Percentiles rank a stretch among this genome's conserved stretches.
Conservation (phyloP, 345 rosid genomes). For the Acer campestre region DNA sequence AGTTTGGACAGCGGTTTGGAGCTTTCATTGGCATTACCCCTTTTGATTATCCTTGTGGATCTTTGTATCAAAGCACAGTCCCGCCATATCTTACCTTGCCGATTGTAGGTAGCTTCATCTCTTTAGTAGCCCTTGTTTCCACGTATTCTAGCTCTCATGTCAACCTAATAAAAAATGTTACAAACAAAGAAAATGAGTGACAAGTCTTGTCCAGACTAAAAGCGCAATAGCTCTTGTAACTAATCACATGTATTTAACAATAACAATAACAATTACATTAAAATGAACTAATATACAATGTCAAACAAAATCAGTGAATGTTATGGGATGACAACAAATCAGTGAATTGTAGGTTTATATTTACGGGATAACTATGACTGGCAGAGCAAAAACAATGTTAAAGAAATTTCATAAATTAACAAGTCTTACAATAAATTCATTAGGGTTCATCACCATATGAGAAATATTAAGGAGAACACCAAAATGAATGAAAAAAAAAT, state of each 20-base stretch:
- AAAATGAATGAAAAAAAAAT: no score
- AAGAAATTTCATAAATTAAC: no score
- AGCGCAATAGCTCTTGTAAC: neutral
- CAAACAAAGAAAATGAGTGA: neutral
- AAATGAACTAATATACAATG: no score
- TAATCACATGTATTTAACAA: no score
- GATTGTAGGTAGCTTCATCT: neutral
- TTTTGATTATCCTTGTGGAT: neutral
- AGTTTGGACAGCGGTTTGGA: neutral
- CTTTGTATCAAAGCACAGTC: neutral
- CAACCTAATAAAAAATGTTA: conserved; percentile 52
- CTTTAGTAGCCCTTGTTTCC: conserved; percentile 92
- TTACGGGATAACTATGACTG: no score
- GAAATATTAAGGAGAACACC: no score
- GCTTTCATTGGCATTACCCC: neutral
- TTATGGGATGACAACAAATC: neutral
- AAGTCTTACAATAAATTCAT: no score
- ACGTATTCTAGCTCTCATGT: conserved; percentile 95
- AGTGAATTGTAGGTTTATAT: no score
- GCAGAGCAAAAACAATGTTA: no score
- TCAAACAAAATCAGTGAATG: no score
- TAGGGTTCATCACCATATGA: no score
- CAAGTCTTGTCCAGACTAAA: neutral
- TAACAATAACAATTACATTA: no score
- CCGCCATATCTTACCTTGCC: neutral